Percentiles rank a stretch among this genome's conserved stretches.
phyloP scores from a whole-genome alignment of 2,329 filamentous ascomycete genomes.

The Aaosphaeria pasadenensis region DNA sequence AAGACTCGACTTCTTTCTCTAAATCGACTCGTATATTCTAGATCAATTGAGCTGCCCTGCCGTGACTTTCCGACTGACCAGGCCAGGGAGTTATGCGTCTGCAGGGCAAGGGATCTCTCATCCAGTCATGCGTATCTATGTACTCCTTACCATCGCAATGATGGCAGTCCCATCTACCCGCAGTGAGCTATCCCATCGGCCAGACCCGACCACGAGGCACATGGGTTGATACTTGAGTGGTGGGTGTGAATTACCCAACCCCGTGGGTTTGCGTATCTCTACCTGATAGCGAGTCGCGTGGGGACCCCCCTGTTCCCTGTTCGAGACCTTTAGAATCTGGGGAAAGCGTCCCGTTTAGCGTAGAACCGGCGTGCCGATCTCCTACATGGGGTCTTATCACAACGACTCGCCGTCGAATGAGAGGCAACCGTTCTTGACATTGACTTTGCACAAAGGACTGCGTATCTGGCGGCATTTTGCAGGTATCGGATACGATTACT shows the following conservation, averaged over 20 bases:
- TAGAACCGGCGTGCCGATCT: constrained; percentile 5
- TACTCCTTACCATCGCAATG: no score
- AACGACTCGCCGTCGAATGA: constrained; percentile 8
- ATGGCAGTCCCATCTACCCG: no score
- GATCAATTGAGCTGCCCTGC: no score
- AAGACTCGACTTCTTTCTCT: no score
- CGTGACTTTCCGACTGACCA: no score
- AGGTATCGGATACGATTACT: no score
- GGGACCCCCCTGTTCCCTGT: neutral
- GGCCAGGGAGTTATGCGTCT: no score
- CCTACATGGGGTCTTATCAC: constrained; percentile 9
- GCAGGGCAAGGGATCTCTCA: no score
- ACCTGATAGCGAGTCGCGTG: constrained; percentile 1
- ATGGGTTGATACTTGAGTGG: neutral
- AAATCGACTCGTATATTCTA: no score
- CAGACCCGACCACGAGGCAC: neutral
- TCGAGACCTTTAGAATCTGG: constrained; percentile 5
- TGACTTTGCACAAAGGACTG: neutral
- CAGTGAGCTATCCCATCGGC: no score
- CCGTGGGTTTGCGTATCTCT: neutral
- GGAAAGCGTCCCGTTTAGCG: constrained; percentile 10
- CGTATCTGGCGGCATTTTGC: no score
- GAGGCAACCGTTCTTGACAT: neutral
- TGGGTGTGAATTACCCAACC: neutral
- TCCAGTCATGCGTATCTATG: no score